A percentile compares a stretch with the other conserved stretches of the same genome.
phyloP scores from a whole-genome alignment of 1,284 basidiomycete species.

The Papiliotrema terrestris region DNA sequence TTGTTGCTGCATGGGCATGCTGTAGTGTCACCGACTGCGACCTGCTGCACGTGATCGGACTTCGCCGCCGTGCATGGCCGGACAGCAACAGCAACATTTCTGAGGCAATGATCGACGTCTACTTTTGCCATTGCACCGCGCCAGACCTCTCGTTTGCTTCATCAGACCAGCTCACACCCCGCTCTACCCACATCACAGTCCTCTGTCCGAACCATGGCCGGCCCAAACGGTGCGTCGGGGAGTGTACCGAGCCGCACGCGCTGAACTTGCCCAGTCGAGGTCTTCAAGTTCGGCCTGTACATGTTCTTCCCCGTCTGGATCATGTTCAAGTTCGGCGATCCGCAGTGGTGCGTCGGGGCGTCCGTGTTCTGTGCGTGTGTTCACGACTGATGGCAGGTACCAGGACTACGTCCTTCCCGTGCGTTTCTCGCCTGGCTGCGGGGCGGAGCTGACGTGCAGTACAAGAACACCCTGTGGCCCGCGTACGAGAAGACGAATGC shows the following conservation, averaged over 20 bases:
- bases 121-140: too few relatives aligned
- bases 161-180: neutral
- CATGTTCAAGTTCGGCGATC: constrained; percentile 83
- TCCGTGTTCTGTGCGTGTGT: neutral
- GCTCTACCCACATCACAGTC: neutral
- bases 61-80: too few relatives aligned
- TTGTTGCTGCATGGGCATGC: too few relatives aligned
- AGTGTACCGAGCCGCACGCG: neutral
- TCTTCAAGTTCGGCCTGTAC: constrained; percentile 85
- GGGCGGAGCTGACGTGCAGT: constrained; percentile 18
- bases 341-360: constrained; percentile 64
- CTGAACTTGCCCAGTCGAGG: constrained; percentile 56
- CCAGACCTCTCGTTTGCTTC: neutral
- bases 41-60: too few relatives aligned
- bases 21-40: too few relatives aligned
- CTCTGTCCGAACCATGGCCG: neutral
- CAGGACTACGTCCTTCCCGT: neutral
- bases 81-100: neutral
- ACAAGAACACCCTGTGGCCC: constrained; percentile 43
- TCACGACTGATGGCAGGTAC: constrained; percentile 6
- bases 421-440: constrained; percentile 4
- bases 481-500: constrained; percentile 44
- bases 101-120: neutral
- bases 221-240: neutral
- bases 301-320: constrained; percentile 81